Percentiles rank a stretch among this genome's conserved stretches.
Evolutionary conservation across 805 yeast species (phyloP).

Genomic region (Myxozyma nipponensis): DNA sequence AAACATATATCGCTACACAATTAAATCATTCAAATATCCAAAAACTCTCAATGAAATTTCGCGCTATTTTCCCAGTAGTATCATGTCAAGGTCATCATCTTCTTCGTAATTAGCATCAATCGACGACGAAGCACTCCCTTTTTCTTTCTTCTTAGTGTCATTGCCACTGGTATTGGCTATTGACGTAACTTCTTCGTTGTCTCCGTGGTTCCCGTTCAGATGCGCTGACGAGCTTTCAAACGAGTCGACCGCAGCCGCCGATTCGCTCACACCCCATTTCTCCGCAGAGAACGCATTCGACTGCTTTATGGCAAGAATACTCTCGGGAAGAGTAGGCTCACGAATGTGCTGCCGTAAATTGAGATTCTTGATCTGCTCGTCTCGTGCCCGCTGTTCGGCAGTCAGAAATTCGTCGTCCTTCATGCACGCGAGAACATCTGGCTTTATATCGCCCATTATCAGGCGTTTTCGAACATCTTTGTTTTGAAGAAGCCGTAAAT

Average conservation of each 20-base stretch:
- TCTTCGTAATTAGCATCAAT: no score
- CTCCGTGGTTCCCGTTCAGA: not conserved
- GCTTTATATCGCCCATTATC: not conserved
- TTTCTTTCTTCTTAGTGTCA: not conserved
- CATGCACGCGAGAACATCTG: not conserved
- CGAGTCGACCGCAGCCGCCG: constrained; percentile 41
- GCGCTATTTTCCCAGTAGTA: not conserved
- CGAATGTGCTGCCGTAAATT: not conserved
- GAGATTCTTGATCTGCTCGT: not conserved
- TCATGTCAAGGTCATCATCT: not conserved
- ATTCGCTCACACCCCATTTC: constrained; percentile 42
- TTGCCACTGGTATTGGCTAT: not conserved
- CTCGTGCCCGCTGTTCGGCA: not conserved
- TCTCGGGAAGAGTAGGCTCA: not conserved
- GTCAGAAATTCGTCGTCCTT: not conserved
- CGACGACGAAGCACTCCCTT: no score
- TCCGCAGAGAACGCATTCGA: not conserved
- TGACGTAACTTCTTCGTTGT: not conserved
- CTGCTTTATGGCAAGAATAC: not conserved
- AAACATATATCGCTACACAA: no score
- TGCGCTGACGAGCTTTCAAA: constrained; percentile 5
- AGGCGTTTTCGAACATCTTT: not conserved
- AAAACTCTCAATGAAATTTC: no score
- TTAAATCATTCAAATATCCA: no score
- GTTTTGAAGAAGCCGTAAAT: not conserved